phyloP scores from a whole-genome alignment of 805 yeast species.

The Diddensiella caesifluorescens region DNA sequence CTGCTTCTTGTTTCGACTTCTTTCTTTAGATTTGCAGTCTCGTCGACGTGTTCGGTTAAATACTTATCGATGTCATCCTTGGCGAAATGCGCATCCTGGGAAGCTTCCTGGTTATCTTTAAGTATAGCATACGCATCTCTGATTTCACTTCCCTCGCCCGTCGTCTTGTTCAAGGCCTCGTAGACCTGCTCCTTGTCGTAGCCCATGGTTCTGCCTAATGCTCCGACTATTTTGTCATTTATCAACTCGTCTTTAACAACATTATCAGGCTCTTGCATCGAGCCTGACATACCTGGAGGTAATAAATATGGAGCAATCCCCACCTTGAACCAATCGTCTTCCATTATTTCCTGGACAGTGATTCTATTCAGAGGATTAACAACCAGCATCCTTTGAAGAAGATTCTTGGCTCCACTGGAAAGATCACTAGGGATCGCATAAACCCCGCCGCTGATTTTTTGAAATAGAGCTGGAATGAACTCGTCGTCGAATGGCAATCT shows the following conservation, averaged over 20 bases:
- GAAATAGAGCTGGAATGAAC: slow-evolving; percentile 88
- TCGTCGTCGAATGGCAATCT: slow-evolving; percentile 95
- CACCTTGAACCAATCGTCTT: slow-evolving; percentile 88
- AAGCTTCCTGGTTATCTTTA: slow-evolving; percentile 56
- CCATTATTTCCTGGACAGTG: slow-evolving; percentile 85
- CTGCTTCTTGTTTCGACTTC: slow-evolving; percentile 3
- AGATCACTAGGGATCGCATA: slow-evolving; percentile 84
- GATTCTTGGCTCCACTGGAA: slow-evolving; percentile 76
- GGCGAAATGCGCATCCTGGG: slow-evolving; percentile 19
- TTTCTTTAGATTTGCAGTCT: background rate
- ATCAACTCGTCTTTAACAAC: slow-evolving; percentile 33
- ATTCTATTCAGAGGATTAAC: slow-evolving; percentile 93
- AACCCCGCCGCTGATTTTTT: slow-evolving; percentile 88
- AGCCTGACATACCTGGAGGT: slow-evolving; percentile 43
- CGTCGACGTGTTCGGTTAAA: slow-evolving; percentile 15
- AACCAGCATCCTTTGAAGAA: slow-evolving; percentile 84
- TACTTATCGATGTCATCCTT: slow-evolving; percentile 22
- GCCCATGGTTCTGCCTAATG: slow-evolving; percentile 80
- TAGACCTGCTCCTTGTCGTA: slow-evolving; percentile 78
- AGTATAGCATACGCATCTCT: slow-evolving; percentile 78
- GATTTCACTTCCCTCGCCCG: slow-evolving; percentile 46
- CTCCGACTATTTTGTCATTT: slow-evolving; percentile 70
- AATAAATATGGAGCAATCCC: slow-evolving; percentile 74
- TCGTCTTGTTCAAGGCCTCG: slow-evolving; percentile 51
- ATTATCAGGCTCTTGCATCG: slow-evolving; percentile 9